These are phyloP conservation scores for Kuraishia capsulata DNA, from an alignment of 805 yeast species.

Conservation along the genomic window DNA sequence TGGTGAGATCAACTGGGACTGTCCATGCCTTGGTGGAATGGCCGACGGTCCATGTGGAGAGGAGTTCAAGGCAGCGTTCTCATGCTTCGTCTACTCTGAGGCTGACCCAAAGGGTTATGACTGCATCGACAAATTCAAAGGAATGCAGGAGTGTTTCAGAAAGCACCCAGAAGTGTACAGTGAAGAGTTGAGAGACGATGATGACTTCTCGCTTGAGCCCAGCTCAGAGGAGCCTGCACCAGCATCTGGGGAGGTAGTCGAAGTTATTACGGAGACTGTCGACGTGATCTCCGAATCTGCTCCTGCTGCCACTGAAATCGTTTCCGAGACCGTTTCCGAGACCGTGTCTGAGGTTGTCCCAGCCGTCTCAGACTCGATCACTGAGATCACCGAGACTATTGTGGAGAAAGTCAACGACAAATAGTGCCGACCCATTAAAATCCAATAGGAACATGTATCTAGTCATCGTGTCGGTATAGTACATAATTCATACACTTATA, in stretches of 20 bases:
- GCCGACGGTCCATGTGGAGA: slow-evolving; percentile 98
- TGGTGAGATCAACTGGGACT: slow-evolving; percentile 99
- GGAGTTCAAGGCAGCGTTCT: slow-evolving; percentile 88
- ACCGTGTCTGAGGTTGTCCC: neutral
- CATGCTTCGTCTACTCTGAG: slow-evolving; percentile 90
- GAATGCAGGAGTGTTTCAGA: slow-evolving; percentile 93
- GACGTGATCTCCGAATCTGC: neutral
- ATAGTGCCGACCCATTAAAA: neutral
- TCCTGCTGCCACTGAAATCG: neutral
- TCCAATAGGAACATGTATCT: neutral
- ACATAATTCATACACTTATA: neutral
- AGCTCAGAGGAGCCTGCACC: slow-evolving; percentile 1
- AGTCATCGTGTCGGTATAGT: neutral
- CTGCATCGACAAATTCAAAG: slow-evolving; percentile 82
- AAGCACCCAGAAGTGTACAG: slow-evolving; percentile 87
- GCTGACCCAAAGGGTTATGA: slow-evolving; percentile 96
- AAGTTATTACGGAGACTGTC: neutral
- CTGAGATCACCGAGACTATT: neutral
- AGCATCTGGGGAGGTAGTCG: neutral
- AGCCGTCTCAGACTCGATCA: neutral
- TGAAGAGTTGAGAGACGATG: slow-evolving; percentile 82
- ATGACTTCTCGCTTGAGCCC: slow-evolving; percentile 34
- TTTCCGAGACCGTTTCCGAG: neutral
- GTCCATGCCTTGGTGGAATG: slow-evolving; percentile 99
- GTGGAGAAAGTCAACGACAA: neutral